Percentiles rank a stretch among this genome's conserved stretches.
These are phyloP conservation scores for Suhomyces prunicola DNA, from an alignment of 805 yeast species.

Conservation along the genomic window DNA sequence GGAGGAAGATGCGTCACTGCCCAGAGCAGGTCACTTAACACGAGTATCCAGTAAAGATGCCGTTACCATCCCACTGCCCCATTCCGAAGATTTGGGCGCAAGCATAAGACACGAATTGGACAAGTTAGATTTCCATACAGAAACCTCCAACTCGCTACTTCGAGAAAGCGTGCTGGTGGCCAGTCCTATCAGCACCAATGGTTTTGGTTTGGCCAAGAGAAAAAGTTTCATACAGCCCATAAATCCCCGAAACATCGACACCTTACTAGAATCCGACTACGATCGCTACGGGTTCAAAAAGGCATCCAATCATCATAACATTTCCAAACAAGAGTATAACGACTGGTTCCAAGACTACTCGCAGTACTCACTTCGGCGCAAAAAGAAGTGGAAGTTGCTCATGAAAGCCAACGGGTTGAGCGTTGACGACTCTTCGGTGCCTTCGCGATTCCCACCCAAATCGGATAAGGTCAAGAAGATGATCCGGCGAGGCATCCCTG, in stretches of 20 bases:
- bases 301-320: slow-evolving; percentile 42
- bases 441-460: slow-evolving; percentile 70
- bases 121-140: slow-evolving; percentile 2
- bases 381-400: slow-evolving; percentile 70
- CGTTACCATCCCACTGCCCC: neutral
- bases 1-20: slow-evolving; percentile 3
- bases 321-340: slow-evolving; percentile 58
- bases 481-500: slow-evolving; percentile 89
- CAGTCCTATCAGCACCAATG: neutral
- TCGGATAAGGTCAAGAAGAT: slow-evolving; percentile 78
- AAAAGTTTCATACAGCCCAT: slow-evolving; percentile 2
- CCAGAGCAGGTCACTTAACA: neutral
- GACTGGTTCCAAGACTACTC: slow-evolving; percentile 73
- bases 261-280: slow-evolving; percentile 4
- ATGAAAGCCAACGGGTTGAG: slow-evolving; percentile 67
- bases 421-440: slow-evolving; percentile 36
- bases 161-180: neutral
- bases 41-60: neutral
- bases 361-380: slow-evolving; percentile 58
- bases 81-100: neutral
- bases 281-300: slow-evolving; percentile 91
- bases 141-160: neutral
- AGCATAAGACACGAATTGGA: slow-evolving; percentile 1
- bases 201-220: neutral
- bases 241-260: neutral